Percentiles rank a stretch among this genome's conserved stretches.
Conservation (phyloP, 2,329 filamentous ascomycete genomes). For the Sporothrix luriei region DNA sequence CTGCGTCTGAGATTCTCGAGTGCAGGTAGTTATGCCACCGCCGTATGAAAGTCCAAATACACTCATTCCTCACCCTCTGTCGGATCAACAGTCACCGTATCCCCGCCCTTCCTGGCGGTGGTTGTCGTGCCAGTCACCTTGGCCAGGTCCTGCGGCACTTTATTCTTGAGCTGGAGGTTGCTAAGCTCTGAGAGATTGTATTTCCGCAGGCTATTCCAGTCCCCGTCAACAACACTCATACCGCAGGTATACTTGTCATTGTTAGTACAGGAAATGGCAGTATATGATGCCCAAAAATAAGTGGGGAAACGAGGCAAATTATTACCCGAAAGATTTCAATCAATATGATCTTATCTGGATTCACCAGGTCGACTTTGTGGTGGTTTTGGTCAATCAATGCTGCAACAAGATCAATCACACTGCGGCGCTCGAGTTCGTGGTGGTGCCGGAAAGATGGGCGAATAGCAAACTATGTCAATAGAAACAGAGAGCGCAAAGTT, state of each 20-base stretch:
- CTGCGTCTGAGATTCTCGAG: not conserved
- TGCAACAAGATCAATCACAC: constrained; percentile 72
- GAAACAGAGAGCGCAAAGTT: not conserved
- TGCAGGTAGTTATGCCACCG: not conserved
- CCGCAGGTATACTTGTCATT: constrained; percentile 61
- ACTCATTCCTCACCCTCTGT: not conserved
- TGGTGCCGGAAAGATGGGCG: constrained; percentile 76
- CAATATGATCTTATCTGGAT: constrained; percentile 76
- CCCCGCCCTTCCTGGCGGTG: not conserved
- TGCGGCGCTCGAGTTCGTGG: constrained; percentile 65
- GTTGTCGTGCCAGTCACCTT: not conserved
- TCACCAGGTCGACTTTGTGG: constrained; percentile 76
- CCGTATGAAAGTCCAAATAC: not conserved
- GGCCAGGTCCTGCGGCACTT: not conserved
- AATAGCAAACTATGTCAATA: constrained; percentile 73
- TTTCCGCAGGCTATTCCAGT: constrained; percentile 73
- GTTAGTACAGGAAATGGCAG: constrained; percentile 27
- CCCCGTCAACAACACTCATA: constrained; percentile 74
- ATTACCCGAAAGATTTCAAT: constrained; percentile 78
- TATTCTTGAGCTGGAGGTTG: constrained; percentile 43
- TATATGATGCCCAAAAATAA: not conserved
- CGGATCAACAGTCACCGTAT: not conserved
- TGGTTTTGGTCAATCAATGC: constrained; percentile 59
- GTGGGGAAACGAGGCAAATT: not conserved
- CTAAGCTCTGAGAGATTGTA: constrained; percentile 80